Evolutionary conservation across 2,329 filamentous ascomycete genomes (phyloP).

Genomic region (Diplodia sapinea): DNA sequence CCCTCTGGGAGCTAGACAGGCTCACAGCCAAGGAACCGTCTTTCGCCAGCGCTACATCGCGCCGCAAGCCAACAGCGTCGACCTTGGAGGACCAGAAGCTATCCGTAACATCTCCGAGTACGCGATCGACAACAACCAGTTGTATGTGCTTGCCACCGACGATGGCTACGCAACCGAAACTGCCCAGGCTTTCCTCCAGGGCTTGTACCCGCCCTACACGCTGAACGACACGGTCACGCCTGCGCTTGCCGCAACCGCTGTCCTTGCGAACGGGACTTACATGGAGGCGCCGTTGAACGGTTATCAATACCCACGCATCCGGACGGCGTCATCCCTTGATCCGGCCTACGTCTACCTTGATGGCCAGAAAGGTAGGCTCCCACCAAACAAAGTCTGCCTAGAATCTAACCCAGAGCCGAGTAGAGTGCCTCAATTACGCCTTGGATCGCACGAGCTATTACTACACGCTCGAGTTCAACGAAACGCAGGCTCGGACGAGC

Average conservation of each 20-base stretch:
- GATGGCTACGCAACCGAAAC: constrained; percentile 57
- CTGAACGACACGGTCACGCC: constrained; percentile 40
- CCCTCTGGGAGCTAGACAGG: constrained; percentile 61
- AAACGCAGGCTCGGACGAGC: constrained; percentile 46
- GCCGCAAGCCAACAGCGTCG: constrained; percentile 33
- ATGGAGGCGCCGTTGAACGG: constrained; percentile 58
- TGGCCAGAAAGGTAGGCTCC: constrained; percentile 54
- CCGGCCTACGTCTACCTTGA: constrained; percentile 58
- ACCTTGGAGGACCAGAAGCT: constrained; percentile 40
- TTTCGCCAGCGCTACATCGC: constrained; percentile 62
- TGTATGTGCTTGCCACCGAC: constrained; percentile 56
- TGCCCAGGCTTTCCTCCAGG: constrained; percentile 67
- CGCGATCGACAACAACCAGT: constrained; percentile 53
- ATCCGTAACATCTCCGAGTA: constrained; percentile 55
- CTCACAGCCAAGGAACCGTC: constrained; percentile 56
- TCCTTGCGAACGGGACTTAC: constrained; percentile 56
- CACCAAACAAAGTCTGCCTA: constrained; percentile 33
- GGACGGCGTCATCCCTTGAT: constrained; percentile 53
- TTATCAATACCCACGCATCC: constrained; percentile 63
- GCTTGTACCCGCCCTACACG: constrained; percentile 61
- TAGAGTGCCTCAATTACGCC: constrained; percentile 38
- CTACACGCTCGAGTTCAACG: constrained; percentile 48
- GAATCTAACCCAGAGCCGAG: neutral
- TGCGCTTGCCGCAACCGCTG: constrained; percentile 41
- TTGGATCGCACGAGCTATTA: constrained; percentile 47